These are phyloP conservation scores for Naumovozyma dairenensis DNA, from an alignment of 805 yeast genomes.

Conservation along the genomic window DNA sequence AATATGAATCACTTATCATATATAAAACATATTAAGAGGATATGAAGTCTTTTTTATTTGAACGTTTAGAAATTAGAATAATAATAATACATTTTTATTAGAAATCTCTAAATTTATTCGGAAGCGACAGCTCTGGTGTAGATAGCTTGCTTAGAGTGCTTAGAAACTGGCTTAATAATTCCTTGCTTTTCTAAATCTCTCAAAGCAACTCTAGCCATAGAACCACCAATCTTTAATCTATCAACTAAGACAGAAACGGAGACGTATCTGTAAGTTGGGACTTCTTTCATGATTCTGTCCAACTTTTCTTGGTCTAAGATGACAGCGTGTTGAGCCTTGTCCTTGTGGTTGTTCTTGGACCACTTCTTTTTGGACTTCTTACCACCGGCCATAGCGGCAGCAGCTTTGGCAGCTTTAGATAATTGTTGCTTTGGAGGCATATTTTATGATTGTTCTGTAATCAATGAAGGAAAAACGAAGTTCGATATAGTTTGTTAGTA, in stretches of 20 bases:
- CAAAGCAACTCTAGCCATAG: conserved; percentile 97
- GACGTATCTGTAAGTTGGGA: conserved; percentile 96
- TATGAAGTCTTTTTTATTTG: too few relatives aligned
- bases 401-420: conserved; percentile 99
- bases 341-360: conserved; percentile 99
- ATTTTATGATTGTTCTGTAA: conserved; percentile 28
- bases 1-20: background rate
- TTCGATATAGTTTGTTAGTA: too few relatives aligned
- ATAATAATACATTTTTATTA: too few relatives aligned
- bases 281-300: conserved; percentile 99
- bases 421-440: conserved; percentile 99
- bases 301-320: conserved; percentile 95
- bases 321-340: conserved; percentile 98
- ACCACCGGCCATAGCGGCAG: conserved; percentile 99
- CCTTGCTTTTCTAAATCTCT: conserved; percentile 93
- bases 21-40: too few relatives aligned
- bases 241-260: conserved; percentile 97
- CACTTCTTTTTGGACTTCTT: conserved; percentile 99
- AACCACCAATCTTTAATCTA: conserved; percentile 98
- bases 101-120: conserved; percentile 40
- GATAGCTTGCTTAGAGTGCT: conserved; percentile 93
- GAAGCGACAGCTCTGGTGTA: conserved; percentile 76
- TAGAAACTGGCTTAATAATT: conserved; percentile 84
- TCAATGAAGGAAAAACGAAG: background rate
- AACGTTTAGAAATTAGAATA: too few relatives aligned